Percentiles rank a stretch among this genome's conserved stretches.
These are phyloP conservation scores for Macroventuria anomochaeta DNA, from an alignment of 2,329 filamentous ascomycete genomes.

Conservation along the genomic window DNA sequence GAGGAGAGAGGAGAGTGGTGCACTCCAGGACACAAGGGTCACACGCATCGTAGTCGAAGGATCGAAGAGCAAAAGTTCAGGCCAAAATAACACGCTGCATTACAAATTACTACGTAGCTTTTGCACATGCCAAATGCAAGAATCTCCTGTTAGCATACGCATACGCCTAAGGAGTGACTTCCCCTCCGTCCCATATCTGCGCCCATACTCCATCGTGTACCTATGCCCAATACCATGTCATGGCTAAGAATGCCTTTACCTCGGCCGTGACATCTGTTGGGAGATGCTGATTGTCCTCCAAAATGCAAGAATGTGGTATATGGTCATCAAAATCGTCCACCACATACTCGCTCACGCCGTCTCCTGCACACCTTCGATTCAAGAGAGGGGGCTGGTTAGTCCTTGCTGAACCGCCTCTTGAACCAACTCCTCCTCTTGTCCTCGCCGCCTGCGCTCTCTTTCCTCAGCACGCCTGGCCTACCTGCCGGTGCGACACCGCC, in stretches of 20 bases:
- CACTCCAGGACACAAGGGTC: too few species aligned
- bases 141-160: conserved; percentile 19
- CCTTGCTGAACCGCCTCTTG: conserved; percentile 78
- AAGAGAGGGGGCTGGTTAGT: conserved; percentile 32
- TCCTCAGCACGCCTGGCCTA: conserved; percentile 30
- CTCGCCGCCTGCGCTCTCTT: conserved; percentile 29
- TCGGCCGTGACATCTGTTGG: neutral
- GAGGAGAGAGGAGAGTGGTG: too few species aligned
- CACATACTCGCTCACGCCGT: conserved; percentile 1
- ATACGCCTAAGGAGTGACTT: conserved; percentile 26
- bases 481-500: conserved; percentile 19
- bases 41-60: too few species aligned
- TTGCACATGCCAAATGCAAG: conserved; percentile 7
- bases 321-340: conserved; percentile 15
- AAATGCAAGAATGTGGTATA: conserved; percentile 14
- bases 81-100: conserved; percentile 24
- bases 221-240: neutral
- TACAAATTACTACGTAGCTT: conserved; percentile 39
- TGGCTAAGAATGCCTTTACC: neutral
- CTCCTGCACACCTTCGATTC: neutral
- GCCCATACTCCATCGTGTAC: conserved; percentile 19
- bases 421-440: conserved; percentile 90
- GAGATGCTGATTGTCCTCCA: neutral
- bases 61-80: neutral
- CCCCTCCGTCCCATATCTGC: neutral